Base-by-base conservation (phyloP, 2,329 filamentous ascomycete genomes). In the Aaosphaeria pasadenensis region DNA sequence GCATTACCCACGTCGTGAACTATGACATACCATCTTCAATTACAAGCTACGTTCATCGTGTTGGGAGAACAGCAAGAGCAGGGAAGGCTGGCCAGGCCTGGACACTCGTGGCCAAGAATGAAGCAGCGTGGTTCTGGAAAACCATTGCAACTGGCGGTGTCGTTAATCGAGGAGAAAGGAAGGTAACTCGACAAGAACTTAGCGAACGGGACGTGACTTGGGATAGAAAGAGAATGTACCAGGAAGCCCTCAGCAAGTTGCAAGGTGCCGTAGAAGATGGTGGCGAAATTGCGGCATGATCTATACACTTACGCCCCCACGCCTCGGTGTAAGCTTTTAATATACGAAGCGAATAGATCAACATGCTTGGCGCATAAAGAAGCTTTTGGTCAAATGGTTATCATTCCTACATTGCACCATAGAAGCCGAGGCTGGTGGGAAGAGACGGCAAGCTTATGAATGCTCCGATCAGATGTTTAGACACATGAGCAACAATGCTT, bases 51-150 rank as follows among this genome's bases (percentile, higher is more conserved):
- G 85, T 97, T 4, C 94, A 97, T 68, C 86, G 94, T 38, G 90
- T 96, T 1, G 92, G 94, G 35, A 84, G 94, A 48, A 96, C 92
- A 1, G 92, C 92, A 1, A 81, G 91, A 66, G 94, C 89, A 0
- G 90, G 88, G 1, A 83, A 84, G 46, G 57, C 73, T 1, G 92
- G 92, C 1, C 79, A 84, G 42, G 90, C 92, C 1, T 96, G 91
- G 89, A 96, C 91, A 0, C 73, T 99, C 9, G 85, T 95, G 43
- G 86, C 85, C 4, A 86, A 91, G 58, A 80, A 81, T 3, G 91
- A 99, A 71, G 91, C 86, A 24, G 82, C 87, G 40, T 96, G 94
- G 91, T 99, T 97, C 72, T 91, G 89, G 81, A 87, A 87, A 50
- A 87, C 88, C 58, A 86, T 97, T 52, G 87, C 84, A 1, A 80